Base-by-base conservation (phyloP, 768 basidiomycete genomes). In the Leccinellum albellum region DNA sequence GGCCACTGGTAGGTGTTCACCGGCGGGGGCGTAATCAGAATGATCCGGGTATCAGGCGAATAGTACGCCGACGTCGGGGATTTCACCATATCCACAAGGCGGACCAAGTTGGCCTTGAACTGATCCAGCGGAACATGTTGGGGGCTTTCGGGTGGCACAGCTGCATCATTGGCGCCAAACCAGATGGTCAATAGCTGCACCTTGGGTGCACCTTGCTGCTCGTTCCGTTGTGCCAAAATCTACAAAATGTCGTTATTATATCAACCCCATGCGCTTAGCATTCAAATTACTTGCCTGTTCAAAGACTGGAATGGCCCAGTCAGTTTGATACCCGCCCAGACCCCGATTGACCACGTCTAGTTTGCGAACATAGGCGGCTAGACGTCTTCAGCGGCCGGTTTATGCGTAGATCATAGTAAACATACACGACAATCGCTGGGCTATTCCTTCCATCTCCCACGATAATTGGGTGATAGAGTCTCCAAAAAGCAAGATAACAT, bases 141-240 rank as follows among this genome's bases (percentile, higher is more conserved):
- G 15, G 77, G 72, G 20, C 80, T 84, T 0, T 81, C 81, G 28
- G 74, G 70, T 50, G 90, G 76, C 62, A 82, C 83, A 6, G 20
- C 5, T 42, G 94, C 83, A 69, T 98, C 94, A 73, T 98, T 98
- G 15, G 87, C 86, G 49, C 94, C 94, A 58, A 91, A 90, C 92
- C 92, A 97, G 66, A 96, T 84, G 6, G 83, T 83, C 57, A 95
- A 76, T n/a, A 95, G 70, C 42, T 82, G 83, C 33, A 94, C 78
- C 46, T 78, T 82, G 8, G 88, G 86, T 35, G 76, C 75, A 51
- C 79, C 72, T 21, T 69, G 64, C 53, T 75, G 78, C 55, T 79
- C 78, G 6, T 76, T 64, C 61, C 72, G 77, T 57, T 78, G 82
- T 14, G 85, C 82, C 53, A 93, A 75, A 60, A 82, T 77, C 87